Base-by-base conservation (phyloP, 192 early-diverging fungal genomes). In the Phlyctochytrium bullatum region DNA sequence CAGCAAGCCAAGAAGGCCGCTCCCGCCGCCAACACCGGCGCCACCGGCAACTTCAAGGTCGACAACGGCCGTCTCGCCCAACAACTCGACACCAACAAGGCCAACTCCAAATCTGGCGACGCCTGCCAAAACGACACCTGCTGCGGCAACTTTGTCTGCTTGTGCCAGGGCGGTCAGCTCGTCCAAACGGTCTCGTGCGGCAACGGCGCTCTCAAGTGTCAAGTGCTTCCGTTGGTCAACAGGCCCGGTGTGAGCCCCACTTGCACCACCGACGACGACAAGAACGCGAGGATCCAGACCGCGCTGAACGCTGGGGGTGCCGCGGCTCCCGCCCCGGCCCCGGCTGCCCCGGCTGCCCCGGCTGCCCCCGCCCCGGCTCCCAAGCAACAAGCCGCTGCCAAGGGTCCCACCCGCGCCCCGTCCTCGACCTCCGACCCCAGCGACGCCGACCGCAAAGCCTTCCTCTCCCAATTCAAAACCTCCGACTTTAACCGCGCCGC, bases 191-290 rank as follows among this genome's bases (percentile, higher is more conserved):
- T 20, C 40, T 6, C 6, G 40, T 47, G 40, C 20, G 40, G 72
- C 29, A 32, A 53, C 10, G 58, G 35, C 57, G 40, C 35, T 2
- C 61, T 64, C 40, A 67, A 61, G 28, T 74, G 72, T 47, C 72
- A 74, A 58, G 66, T 74, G 2, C 66, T 74, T 3, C 72, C 72
- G 14, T 54, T 74, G 31, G 64, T 65, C 16, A 74, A 74, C 62
- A 74, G 64, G 57, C 47, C 60, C n/a, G 72, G 72, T 17, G 64
- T 62, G 36, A 62, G 59, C 1, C 66, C 68, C 16, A 57, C 72
- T 25, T 74, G 72, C 59, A 59, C 53, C 62, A 68, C 72, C 36
- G 72, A 74, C 25, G 66, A 53, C 36, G 72, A 68, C 62, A 74
- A 74, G 67, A 31, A 24, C 20, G 66, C 65, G 4, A 27, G 72